A percentile compares a stretch with the other conserved stretches of the same genome.
These are phyloP conservation scores for Galeopsis tetrahit DNA, from an alignment of 257 asterid species.

Conservation along the genomic window DNA sequence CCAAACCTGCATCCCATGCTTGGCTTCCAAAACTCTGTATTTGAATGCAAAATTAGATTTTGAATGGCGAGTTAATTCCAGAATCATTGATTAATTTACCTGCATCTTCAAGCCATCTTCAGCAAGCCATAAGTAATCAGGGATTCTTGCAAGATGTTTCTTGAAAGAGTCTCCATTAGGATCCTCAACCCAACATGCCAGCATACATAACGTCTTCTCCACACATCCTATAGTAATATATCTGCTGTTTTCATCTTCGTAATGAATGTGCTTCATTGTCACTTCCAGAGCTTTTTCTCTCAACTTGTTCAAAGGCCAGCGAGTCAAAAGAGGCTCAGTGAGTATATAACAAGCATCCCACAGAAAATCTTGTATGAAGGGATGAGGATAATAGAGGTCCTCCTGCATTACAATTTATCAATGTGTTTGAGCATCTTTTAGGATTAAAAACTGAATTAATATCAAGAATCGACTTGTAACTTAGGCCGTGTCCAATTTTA, in stretches of 20 bases:
- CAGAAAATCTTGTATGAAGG: constrained; percentile 65
- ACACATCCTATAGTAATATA: constrained; percentile 75
- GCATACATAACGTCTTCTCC: constrained; percentile 69
- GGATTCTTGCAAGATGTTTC: constrained; percentile 75
- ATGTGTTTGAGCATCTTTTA: no score
- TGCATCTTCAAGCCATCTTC: constrained; percentile 92
- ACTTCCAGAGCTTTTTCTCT: constrained; percentile 64
- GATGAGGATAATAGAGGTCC: constrained; percentile 79
- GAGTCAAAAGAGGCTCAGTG: constrained; percentile 68
- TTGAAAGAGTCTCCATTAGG: constrained; percentile 76
- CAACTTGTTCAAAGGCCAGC: constrained; percentile 74
- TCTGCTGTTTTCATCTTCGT: constrained; percentile 75
- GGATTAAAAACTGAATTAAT: no score
- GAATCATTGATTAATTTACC: constrained; percentile 35
- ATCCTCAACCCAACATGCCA: constrained; percentile 84
- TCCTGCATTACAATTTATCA: constrained; percentile 46
- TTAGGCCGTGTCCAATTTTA: no score
- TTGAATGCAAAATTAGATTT: not conserved
- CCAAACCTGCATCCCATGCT: constrained; percentile 82
- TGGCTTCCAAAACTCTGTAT: constrained; percentile 89
- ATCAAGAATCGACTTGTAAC: no score
- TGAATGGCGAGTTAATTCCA: no score
- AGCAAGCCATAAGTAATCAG: constrained; percentile 75
- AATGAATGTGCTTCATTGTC: constrained; percentile 74
- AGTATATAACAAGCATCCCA: constrained; percentile 67